Evolutionary conservation across 257 asterid genomes (phyloP), one percentile per base, ranked within the genome.

Genomic region (Euphrasia confusa): DNA sequence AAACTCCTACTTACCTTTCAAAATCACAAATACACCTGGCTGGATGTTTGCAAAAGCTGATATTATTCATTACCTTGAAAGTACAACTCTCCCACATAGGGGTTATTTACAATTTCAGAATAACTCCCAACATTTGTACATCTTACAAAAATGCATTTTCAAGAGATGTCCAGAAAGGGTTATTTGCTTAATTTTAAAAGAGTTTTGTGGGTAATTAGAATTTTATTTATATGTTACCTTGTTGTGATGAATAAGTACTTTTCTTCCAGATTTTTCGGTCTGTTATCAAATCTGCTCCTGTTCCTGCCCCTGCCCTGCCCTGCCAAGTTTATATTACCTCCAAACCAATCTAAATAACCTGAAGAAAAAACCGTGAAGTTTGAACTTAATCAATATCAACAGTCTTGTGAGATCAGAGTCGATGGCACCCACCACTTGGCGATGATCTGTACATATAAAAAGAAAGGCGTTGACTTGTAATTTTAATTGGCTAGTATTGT

Each of bases 371-470:
- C 57, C 4, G 44, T 53, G 45, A 37, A 32, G 68, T 74, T 33
- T 27, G 54, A 61, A 58, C 45, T 52, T 52, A 61, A 7, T 37
- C 42, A 37, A 37, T 37, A 9, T 37, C 42, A 9, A 73, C 58
- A 58, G 67, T 63, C 64, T 44, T 56, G 58, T 58, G 68, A 61
- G 69, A 71, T 58, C 61, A 32, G 71, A 78, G 67, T 69, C 72
- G 49, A 65, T 64, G 76, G 81, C 67, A 40, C 60, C 13, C 2
- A 37, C 42, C 42, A 32, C 54, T 69, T 72, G 57, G 35, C 26
- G 47, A 63, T 70, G 61, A 57, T 71, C 71, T 81, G 88, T 75
- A 71, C 80, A 88, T 87, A 82, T 54, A 53, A 21, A 52, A 53
- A 13, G n/a, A 54, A 57, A 67, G 65, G 72, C 71, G 56, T 37